phyloP scores from a whole-genome alignment of 139 green algal species.

The Chlamydomonas incerta region DNA sequence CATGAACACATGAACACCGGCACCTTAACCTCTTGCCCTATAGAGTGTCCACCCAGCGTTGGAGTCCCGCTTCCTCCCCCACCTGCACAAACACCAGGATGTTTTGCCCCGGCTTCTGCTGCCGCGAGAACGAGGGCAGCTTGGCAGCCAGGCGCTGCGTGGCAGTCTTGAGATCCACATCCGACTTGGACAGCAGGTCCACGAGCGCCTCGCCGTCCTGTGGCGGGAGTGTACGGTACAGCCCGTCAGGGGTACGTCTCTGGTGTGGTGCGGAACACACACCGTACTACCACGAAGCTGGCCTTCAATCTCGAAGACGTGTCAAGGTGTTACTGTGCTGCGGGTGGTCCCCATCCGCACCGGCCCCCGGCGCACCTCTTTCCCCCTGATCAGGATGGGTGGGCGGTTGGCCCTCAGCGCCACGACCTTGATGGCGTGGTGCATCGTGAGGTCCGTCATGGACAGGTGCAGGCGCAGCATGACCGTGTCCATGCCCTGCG shows the following conservation, averaged over 20 bases:
- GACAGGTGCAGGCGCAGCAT: constrained; percentile 36
- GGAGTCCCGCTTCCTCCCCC: no score
- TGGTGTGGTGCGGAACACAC: no score
- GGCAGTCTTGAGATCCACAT: not conserved
- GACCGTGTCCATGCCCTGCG: constrained; percentile 27
- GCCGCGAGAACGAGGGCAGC: constrained; percentile 30
- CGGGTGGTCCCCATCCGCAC: no score
- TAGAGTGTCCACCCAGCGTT: no score
- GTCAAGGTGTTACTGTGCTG: no score
- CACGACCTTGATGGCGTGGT: constrained; percentile 34
- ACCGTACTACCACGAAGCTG: no score
- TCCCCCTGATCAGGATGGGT: constrained; percentile 1
- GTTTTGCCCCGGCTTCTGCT: constrained; percentile 29
- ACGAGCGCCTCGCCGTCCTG: constrained; percentile 20
- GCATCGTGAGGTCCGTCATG: constrained; percentile 41
- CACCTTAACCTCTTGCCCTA: no score
- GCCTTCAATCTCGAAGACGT: no score
- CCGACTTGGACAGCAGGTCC: not conserved
- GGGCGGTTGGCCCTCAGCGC: constrained; percentile 1
- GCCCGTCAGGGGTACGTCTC: no score
- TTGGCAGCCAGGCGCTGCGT: constrained; percentile 31
- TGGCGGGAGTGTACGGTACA: no score
- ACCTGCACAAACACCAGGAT: constrained; percentile 34
- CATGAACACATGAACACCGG: no score
- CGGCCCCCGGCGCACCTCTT: not conserved